A percentile compares a stretch with the other conserved stretches of the same genome.
Conservation (phyloP, 306 rosid genomes). For the Quercus parvula region DNA sequence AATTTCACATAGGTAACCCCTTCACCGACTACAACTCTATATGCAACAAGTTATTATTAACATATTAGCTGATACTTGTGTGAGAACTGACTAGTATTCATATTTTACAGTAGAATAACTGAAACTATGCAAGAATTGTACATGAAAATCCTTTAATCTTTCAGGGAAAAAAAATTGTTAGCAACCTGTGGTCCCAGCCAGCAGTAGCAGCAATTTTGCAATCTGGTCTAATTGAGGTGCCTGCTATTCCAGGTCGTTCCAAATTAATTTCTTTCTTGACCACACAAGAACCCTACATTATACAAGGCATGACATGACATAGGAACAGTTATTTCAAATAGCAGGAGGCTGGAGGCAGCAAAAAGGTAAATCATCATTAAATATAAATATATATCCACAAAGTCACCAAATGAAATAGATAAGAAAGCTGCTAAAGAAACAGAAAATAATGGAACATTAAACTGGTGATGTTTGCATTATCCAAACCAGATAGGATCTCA, state of each 20-base stretch:
- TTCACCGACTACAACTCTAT: background rate
- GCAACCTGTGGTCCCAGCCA: constrained; percentile 98
- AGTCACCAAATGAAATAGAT: background rate
- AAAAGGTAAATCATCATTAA: constrained; percentile 10
- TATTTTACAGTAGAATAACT: background rate
- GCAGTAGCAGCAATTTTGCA: constrained; percentile 82
- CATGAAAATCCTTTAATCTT: background rate
- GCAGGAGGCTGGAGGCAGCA: constrained; percentile 9
- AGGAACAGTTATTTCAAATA: background rate
- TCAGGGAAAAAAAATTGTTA: background rate
- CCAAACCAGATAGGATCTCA: background rate
- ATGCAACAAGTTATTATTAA: background rate
- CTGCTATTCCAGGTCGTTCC: constrained; percentile 89
- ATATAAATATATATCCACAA: background rate
- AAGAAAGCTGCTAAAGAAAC: background rate
- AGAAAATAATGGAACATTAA: background rate
- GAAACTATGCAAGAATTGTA: background rate
- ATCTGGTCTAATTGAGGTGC: constrained; percentile 76
- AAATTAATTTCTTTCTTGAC: constrained; percentile 65
- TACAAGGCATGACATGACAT: constrained; percentile 3
- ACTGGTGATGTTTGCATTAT: background rate
- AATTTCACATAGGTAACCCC: background rate
- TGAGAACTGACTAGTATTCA: background rate
- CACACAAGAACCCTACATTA: constrained; percentile 59
- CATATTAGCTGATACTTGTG: background rate